Evolutionary conservation across 1,284 basidiomycete genomes (phyloP).

Genomic region (Cutaneotrichosporon sp.): DNA sequence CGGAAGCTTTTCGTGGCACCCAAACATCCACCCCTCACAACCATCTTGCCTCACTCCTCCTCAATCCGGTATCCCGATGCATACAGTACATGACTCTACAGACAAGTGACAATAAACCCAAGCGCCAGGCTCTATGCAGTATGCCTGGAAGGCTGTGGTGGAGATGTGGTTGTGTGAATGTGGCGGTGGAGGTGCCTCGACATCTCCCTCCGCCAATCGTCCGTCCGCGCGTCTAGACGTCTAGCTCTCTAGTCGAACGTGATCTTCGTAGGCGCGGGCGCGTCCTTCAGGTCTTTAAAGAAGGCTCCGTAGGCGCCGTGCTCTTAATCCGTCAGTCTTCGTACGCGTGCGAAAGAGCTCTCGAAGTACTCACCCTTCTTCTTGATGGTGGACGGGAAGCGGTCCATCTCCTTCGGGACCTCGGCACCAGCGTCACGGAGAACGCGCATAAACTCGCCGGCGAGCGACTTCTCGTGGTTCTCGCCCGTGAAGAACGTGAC

Average conservation of each 20-base stretch:
- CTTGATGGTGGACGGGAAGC: conserved; percentile 96
- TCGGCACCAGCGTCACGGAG: conserved; percentile 80
- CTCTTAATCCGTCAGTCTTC: conserved; percentile 28
- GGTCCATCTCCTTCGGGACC: conserved; percentile 71
- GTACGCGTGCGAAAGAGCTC: not conserved
- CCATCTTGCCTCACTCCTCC: not conserved
- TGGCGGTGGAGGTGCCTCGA: not conserved
- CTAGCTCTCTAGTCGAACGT: conserved; percentile 62
- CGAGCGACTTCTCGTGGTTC: conserved; percentile 78
- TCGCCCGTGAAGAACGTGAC: conserved; percentile 97
- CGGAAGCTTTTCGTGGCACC: no score
- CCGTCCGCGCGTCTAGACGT: not conserved
- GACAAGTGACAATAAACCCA: conserved; percentile 7
- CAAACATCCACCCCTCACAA: not conserved
- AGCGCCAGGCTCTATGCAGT: conserved; percentile 3
- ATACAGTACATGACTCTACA: conserved; percentile 7
- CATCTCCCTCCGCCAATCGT: not conserved
- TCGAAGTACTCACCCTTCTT: conserved; percentile 67
- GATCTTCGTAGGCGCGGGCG: conserved; percentile 83
- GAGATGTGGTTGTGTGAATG: conserved; percentile 1
- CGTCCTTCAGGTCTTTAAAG: conserved; percentile 73
- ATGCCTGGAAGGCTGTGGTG: not conserved
- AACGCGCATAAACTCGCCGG: conserved; percentile 91
- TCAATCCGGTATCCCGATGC: not conserved
- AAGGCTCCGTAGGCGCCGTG: conserved; percentile 63